Percentiles rank a stretch among this genome's conserved stretches.
Evolutionary conservation across 2,329 filamentous ascomycete species (phyloP).

Genomic region (Aspergillus transmontanensis): DNA sequence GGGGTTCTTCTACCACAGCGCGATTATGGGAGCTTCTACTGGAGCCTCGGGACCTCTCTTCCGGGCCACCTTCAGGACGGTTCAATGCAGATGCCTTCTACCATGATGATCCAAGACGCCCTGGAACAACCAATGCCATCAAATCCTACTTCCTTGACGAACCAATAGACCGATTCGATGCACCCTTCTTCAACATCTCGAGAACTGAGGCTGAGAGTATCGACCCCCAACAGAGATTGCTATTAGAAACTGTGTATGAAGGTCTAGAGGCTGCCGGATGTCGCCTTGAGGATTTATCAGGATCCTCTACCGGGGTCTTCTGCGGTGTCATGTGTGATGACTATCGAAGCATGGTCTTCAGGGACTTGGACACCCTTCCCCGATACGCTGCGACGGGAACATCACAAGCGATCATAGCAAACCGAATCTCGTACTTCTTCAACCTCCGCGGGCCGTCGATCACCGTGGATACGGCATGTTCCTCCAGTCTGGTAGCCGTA

Average conservation of each 20-base stretch:
- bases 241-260: conserved; percentile 32
- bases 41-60: conserved; percentile 26
- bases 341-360: conserved; percentile 50
- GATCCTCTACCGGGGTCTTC: conserved; percentile 28
- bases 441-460: too few relatives aligned
- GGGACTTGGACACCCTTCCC: conserved; percentile 54
- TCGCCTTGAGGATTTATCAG: conserved; percentile 26
- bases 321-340: conserved; percentile 33
- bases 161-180: conserved; percentile 28
- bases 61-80: conserved; percentile 22
- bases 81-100: conserved; percentile 28
- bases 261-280: conserved; percentile 27
- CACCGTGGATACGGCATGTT: too few relatives aligned
- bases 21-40: conserved; percentile 30
- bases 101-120: conserved; percentile 25
- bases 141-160: conserved; percentile 29
- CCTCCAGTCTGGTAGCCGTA: too few relatives aligned
- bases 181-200: conserved; percentile 30
- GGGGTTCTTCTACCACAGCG: conserved; percentile 24
- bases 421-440: too few relatives aligned
- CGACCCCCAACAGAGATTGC: conserved; percentile 30
- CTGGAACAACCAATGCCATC: conserved; percentile 28
- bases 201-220: conserved; percentile 33
- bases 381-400: conserved; percentile 23
- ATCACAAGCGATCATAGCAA: too few relatives aligned